A percentile compares a stretch with the other conserved stretches of the same genome.
phyloP scores from a whole-genome alignment of 2,329 filamentous ascomycete genomes.

The Thyridium curvatum region DNA sequence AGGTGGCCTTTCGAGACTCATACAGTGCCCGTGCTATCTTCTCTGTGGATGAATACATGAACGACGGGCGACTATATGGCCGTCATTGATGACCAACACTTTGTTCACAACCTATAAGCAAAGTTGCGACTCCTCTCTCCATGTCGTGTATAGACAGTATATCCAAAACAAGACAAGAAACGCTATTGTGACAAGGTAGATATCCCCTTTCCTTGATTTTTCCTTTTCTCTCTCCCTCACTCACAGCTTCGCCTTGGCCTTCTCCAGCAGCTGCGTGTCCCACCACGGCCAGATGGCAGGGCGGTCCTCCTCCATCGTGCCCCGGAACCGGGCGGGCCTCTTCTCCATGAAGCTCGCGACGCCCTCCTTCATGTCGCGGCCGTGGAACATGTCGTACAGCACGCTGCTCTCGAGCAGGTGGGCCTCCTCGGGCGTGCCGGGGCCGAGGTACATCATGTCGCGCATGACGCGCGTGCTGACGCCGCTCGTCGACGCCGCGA shows the following conservation, averaged over 20 bases:
- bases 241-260: constrained; percentile 7
- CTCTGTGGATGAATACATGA: too few relatives aligned
- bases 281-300: constrained; percentile 64
- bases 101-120: too few relatives aligned
- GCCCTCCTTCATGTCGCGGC: constrained; percentile 57
- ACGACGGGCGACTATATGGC: too few relatives aligned
- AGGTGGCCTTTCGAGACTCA: too few relatives aligned
- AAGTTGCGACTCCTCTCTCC: too few relatives aligned
- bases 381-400: constrained; percentile 54
- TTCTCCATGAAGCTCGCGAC: constrained; percentile 66
- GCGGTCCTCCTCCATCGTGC: constrained; percentile 51
- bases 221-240: too few relatives aligned
- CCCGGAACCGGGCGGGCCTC: constrained; percentile 55
- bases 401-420: constrained; percentile 64
- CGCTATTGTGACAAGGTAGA: too few relatives aligned
- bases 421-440: constrained; percentile 57
- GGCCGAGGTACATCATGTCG: constrained; percentile 61
- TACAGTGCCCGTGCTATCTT: too few relatives aligned
- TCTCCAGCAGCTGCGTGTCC: constrained; percentile 40
- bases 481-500: constrained; percentile 58
- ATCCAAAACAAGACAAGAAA: too few relatives aligned
- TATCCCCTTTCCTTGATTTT: too few relatives aligned
- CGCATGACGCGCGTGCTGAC: constrained; percentile 62
- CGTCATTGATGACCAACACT: too few relatives aligned
- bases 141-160: too few relatives aligned